Evolutionary conservation across 768 basidiomycete species (phyloP), one percentile per base, ranked within the genome.

Genomic region (Crassisporium funariophilum): DNA sequence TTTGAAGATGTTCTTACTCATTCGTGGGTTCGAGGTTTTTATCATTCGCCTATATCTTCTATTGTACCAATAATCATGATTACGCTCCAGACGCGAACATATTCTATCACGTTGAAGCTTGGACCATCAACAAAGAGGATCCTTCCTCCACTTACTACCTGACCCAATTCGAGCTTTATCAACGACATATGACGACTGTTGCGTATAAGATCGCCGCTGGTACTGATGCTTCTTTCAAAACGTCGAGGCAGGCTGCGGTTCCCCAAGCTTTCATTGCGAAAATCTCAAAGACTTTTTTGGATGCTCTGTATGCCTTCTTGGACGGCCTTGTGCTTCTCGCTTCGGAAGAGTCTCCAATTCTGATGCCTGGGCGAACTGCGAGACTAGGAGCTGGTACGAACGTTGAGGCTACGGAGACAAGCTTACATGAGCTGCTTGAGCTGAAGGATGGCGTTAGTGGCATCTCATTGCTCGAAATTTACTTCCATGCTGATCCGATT

Each of bases 11-110:
- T 87, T 15, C 76, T 98, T 16, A 74, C 84, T 35, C 75, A 75
- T 11, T 75, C 78, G 4, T 99, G 97, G 97, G 58, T 89, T 22
- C 78, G 85, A 71, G 95, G 95, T 94, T n/a, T n/a, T n/a, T n/a
- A n/a, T n/a, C n/a, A n/a, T n/a, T n/a, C n/a, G n/a, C n/a, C n/a
- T n/a, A n/a, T n/a, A n/a, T n/a, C n/a, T n/a, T n/a, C n/a, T n/a
- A n/a, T n/a, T n/a, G n/a, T n/a, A n/a, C n/a, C n/a, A n/a, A n/a
- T n/a, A n/a, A n/a, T n/a, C n/a, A n/a, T n/a, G 23, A 11, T 21
- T 46, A 27, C 40, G 31, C 33, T 33, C 36, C 56, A 97, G 95
- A 99, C 63, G 83, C 95, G 1, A 81, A 82, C 49, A 63, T 85
- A 16, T 86, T 98, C 58, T 86, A 91, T 65, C 72, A 82, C 45